A percentile compares a stretch with the other conserved stretches of the same genome.
Evolutionary conservation across 2,329 filamentous ascomycete species (phyloP).

Genomic region (Cladosporium sp.): DNA sequence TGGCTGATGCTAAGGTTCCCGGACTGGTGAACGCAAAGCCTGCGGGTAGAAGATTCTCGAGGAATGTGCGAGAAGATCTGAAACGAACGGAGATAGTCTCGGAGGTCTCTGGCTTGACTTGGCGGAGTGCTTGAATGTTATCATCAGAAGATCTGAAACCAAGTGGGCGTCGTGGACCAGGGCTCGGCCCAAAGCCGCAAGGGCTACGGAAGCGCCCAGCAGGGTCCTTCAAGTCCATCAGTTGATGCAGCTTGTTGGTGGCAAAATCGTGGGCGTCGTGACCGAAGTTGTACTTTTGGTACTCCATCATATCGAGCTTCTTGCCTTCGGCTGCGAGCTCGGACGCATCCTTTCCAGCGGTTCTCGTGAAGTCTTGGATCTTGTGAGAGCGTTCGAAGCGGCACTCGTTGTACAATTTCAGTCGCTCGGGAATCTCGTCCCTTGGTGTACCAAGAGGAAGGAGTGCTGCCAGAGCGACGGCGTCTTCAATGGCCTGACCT

Average conservation of each 20-base stretch:
- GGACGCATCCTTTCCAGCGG: constrained; percentile 40
- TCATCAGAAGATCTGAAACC: constrained; percentile 8
- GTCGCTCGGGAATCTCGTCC: constrained; percentile 50
- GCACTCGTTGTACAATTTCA: constrained; percentile 55
- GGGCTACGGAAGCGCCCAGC: constrained; percentile 39
- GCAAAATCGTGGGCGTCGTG: constrained; percentile 41
- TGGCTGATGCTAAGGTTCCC: constrained; percentile 37
- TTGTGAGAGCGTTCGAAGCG: constrained; percentile 54
- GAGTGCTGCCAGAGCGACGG: constrained; percentile 54
- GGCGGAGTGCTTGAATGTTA: not conserved
- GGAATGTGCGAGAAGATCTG: constrained; percentile 36
- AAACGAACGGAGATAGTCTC: constrained; percentile 39
- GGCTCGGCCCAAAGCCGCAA: constrained; percentile 36
- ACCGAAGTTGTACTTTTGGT: constrained; percentile 30
- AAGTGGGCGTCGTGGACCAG: constrained; percentile 19
- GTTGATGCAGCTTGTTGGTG: constrained; percentile 47
- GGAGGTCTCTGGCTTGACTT: constrained; percentile 27
- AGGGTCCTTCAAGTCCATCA: constrained; percentile 43
- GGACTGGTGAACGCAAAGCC: constrained; percentile 35
- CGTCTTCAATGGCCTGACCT: constrained; percentile 64
- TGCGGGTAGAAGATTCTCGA: constrained; percentile 38
- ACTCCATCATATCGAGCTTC: constrained; percentile 25
- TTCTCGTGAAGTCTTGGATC: constrained; percentile 56
- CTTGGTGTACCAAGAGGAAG: constrained; percentile 44
- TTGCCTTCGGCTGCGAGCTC: constrained; percentile 13